Evolutionary conservation across 768 basidiomycete genomes (phyloP).

Genomic region (Mycena polygramma): DNA sequence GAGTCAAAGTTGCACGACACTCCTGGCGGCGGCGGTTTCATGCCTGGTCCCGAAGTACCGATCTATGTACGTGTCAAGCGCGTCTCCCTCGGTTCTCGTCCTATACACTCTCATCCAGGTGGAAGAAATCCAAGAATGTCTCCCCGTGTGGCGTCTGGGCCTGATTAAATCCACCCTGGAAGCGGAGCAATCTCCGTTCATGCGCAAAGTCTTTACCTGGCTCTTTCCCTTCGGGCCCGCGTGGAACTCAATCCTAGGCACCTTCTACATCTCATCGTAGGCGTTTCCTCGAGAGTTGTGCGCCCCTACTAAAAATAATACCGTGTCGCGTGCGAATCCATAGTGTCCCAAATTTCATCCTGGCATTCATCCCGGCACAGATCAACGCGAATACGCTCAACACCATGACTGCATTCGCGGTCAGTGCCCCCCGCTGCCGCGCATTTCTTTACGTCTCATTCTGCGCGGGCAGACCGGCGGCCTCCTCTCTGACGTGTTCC

Average conservation of each 20-base stretch:
- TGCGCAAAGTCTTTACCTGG: slow-evolving; percentile 84
- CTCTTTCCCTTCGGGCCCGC: slow-evolving; percentile 93
- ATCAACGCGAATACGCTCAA: slow-evolving; percentile 89
- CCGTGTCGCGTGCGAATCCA: slow-evolving; percentile 35
- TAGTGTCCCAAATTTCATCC: slow-evolving; percentile 94
- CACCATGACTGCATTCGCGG: slow-evolving; percentile 95
- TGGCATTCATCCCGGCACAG: slow-evolving; percentile 92
- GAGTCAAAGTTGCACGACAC: background rate
- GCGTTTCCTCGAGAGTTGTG: slow-evolving; percentile 42
- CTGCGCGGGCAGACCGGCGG: slow-evolving; percentile 77
- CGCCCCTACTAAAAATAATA: slow-evolving; percentile 20
- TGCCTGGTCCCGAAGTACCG: slow-evolving; percentile 28
- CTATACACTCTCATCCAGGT: background rate
- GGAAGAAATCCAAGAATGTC: slow-evolving; percentile 30
- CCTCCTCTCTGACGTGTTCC: slow-evolving; percentile 91
- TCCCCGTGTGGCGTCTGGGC: slow-evolving; percentile 53
- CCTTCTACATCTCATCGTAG: slow-evolving; percentile 97
- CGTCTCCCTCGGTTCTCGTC: background rate
- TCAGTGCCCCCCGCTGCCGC: slow-evolving; percentile 52
- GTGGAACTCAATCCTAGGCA: slow-evolving; percentile 91
- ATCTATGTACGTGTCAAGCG: slow-evolving; percentile 30
- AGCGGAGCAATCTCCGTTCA: slow-evolving; percentile 75
- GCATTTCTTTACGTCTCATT: slow-evolving; percentile 37
- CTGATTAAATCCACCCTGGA: slow-evolving; percentile 73
- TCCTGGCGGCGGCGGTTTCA: background rate